These are phyloP conservation scores for Aureobasidium sp. DNA, from an alignment of 2,329 filamentous ascomycete species.

Conservation along the genomic window DNA sequence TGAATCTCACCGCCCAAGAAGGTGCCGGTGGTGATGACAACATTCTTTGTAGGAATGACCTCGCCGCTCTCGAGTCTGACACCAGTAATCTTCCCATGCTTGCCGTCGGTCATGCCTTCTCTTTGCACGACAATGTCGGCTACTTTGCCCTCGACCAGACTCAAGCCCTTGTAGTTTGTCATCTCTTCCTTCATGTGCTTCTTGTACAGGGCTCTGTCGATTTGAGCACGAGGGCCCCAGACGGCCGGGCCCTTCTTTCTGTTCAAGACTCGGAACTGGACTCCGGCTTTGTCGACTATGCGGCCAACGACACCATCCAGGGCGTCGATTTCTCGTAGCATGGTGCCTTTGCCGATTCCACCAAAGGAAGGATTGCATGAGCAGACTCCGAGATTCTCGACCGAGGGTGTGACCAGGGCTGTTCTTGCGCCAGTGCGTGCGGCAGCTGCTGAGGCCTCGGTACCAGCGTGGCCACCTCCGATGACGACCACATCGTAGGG, in stretches of 20 bases:
- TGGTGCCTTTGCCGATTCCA: conserved; percentile 96
- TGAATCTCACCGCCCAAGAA: conserved; percentile 96
- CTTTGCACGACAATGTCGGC: conserved; percentile 77
- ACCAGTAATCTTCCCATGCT: conserved; percentile 67
- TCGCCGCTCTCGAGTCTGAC: conserved; percentile 82
- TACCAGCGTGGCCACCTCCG: conserved; percentile 89
- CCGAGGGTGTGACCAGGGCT: conserved; percentile 77
- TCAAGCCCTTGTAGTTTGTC: conserved; percentile 64
- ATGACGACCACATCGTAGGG: conserved; percentile 90
- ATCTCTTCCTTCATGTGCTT: conserved; percentile 86
- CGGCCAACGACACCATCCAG: conserved; percentile 82
- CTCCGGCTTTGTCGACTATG: conserved; percentile 84
- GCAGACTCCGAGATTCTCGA: conserved; percentile 85
- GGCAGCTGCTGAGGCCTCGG: conserved; percentile 85
- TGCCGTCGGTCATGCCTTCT: conserved; percentile 38
- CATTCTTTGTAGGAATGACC: conserved; percentile 66
- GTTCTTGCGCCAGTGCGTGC: conserved; percentile 83
- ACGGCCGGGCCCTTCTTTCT: conserved; percentile 85
- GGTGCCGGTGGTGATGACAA: conserved; percentile 93
- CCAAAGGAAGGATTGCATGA: conserved; percentile 97
- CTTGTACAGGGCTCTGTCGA: conserved; percentile 83
- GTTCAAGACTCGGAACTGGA: conserved; percentile 91
- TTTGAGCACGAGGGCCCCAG: conserved; percentile 94
- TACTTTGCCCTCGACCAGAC: conserved; percentile 75
- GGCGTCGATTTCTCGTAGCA: conserved; percentile 90